These are phyloP conservation scores for Polygonum maritimum DNA, from an alignment of 148 eudicot species.

Conservation along the genomic window DNA sequence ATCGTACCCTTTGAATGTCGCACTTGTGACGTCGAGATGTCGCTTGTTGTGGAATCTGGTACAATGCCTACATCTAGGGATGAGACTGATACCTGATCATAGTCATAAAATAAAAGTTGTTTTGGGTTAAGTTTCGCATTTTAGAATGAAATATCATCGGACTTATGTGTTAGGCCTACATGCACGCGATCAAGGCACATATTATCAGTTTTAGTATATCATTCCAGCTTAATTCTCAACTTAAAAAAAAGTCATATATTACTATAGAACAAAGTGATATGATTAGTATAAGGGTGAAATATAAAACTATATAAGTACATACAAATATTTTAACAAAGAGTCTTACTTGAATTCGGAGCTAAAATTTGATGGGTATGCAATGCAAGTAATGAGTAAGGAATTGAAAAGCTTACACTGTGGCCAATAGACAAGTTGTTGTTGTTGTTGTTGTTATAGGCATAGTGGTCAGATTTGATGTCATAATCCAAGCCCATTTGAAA, in stretches of 20 bases:
- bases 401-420: conserved; percentile 52
- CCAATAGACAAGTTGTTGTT: conserved; percentile 24
- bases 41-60: conserved; percentile 43
- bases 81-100: conserved; percentile 64
- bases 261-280: too few relatives aligned
- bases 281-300: too few relatives aligned
- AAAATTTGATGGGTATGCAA: not conserved
- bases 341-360: too few relatives aligned
- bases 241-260: too few relatives aligned
- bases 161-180: too few relatives aligned
- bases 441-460: conserved; percentile 17
- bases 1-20: conserved; percentile 24
- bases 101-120: not conserved
- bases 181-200: too few relatives aligned
- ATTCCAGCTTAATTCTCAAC: too few relatives aligned
- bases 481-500: conserved; percentile 38
- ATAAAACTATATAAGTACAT: too few relatives aligned
- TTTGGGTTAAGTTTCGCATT: not conserved
- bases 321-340: not conserved
- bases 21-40: conserved; percentile 24
- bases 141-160: too few relatives aligned
- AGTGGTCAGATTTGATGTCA: conserved; percentile 29
- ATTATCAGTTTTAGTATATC: too few relatives aligned
- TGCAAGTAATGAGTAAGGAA: not conserved
- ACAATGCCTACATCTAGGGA: conserved; percentile 77